A percentile compares a stretch with the other conserved stretches of the same genome.
Evolutionary conservation across 2,329 filamentous ascomycete genomes (phyloP).

Genomic region (Fusarium sp.): DNA sequence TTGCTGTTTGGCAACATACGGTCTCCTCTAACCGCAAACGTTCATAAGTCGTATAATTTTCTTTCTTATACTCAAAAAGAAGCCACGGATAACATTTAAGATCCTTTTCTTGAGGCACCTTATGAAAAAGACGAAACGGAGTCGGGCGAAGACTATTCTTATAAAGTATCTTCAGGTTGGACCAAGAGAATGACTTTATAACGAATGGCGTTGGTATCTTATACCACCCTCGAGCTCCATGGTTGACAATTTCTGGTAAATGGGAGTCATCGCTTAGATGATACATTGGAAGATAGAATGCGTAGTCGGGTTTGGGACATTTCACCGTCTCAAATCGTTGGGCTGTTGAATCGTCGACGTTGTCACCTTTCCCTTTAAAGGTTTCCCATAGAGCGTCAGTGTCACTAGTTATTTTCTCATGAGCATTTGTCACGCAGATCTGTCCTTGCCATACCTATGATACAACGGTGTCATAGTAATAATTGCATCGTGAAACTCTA

Average conservation of each 20-base stretch:
- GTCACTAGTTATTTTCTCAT: accelerated
- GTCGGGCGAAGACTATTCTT: too few species aligned
- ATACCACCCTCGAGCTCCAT: background rate
- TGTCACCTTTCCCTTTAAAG: background rate
- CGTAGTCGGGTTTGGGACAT: background rate
- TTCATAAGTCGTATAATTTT: too few species aligned
- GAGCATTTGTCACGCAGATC: background rate
- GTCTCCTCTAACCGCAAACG: too few species aligned
- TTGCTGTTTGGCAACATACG: too few species aligned
- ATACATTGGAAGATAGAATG: background rate
- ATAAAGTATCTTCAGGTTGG: too few species aligned
- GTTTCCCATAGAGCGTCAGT: background rate
- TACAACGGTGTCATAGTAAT: background rate
- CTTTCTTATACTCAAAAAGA: too few species aligned
- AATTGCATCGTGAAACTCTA: accelerated
- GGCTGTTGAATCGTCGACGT: background rate
- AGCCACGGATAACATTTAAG: too few species aligned
- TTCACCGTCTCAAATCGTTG: background rate
- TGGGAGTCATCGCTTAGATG: accelerated
- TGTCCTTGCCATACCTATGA: accelerated
- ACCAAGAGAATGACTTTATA: too few species aligned
- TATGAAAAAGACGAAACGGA: too few species aligned
- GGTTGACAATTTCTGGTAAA: accelerated
- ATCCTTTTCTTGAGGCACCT: too few species aligned
- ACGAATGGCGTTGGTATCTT: background rate